Evolutionary conservation across 2,329 filamentous ascomycete genomes (phyloP), one percentile per base, ranked within the genome.

Genomic region (Phialophora chinensis): DNA sequence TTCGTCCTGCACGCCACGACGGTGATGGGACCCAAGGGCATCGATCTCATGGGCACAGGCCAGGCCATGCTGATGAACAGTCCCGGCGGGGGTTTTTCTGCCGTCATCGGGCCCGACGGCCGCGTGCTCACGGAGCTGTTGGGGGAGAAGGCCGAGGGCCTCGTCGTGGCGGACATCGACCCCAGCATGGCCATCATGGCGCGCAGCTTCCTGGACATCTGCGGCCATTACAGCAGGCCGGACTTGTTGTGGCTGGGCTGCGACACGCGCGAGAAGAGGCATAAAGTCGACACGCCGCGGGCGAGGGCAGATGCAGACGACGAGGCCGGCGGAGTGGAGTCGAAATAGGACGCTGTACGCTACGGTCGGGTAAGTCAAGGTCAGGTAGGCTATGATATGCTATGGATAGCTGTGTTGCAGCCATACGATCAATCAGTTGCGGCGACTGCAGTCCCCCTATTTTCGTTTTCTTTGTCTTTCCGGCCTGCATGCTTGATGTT

Each of bases 1-100:
- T 88, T 84, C 66, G 86, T 88, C 0, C 79, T 88, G 2, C 84
- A 86, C 68, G 76, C 77, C 56, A 85, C 84, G 0, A 74, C 80
- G 0, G 78, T 87, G 2, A 77, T 85, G 58, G 79, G 77, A 0
- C 70, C 82, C 6, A 72, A 77, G 14, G 85, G 81, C 0, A 78
- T 85, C 12, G 72, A 81, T 2, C 60, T 66, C 1, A 79, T 86
- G 73, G 74, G 75, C 7, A 84, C 82, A 0, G 71, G 77, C 8
- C 77, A 77, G 0, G 79, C 80, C 0, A 69, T 79, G 0, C 65
- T 83, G 0, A 82, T 84, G 73, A 72, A 73, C 5, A 69, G 70
- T 2, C 74, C 79, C 0, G 79, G 78, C 0, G 81, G 80, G 7
- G 85, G 85, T 0, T 77, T 75, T 44, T 80, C 80, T 0, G 81